phyloP scores from a whole-genome alignment of 192 early-diverging fungal genomes.

The Radiomyces spectabilis region DNA sequence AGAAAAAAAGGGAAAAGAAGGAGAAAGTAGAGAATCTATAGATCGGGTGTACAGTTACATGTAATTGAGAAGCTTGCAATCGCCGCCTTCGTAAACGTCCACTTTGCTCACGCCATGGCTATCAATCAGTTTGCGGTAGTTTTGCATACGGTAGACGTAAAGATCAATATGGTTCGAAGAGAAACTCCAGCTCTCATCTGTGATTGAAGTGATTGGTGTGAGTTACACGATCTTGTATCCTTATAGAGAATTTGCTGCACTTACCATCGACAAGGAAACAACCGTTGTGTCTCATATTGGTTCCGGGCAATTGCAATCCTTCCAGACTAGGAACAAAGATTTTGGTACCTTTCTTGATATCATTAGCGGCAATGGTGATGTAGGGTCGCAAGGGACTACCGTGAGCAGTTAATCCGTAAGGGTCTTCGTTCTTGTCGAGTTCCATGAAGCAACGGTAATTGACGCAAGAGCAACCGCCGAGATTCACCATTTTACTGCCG shows the following conservation, averaged over 20 bases:
- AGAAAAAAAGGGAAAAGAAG: too few species aligned
- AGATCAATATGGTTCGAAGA: slow-evolving; percentile 28
- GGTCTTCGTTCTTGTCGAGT: slow-evolving; percentile 15
- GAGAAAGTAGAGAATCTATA: too few species aligned
- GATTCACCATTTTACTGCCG: slow-evolving; percentile 23
- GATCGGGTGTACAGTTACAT: slow-evolving; percentile 13
- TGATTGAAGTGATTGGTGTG: not conserved
- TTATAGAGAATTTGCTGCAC: not conserved
- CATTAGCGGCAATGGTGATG: slow-evolving; percentile 31
- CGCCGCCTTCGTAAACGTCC: slow-evolving; percentile 32
- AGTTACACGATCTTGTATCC: not conserved
- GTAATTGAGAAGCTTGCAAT: slow-evolving; percentile 28
- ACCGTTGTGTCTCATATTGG: slow-evolving; percentile 26
- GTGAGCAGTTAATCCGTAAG: slow-evolving; percentile 27
- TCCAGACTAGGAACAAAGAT: slow-evolving; percentile 27
- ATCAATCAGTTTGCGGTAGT: slow-evolving; percentile 17
- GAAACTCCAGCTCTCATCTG: slow-evolving; percentile 34
- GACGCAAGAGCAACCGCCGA: slow-evolving; percentile 26
- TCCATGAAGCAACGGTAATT: slow-evolving; percentile 29
- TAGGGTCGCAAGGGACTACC: slow-evolving; percentile 27
- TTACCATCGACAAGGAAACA: slow-evolving; percentile 27
- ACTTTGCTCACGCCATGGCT: slow-evolving; percentile 15
- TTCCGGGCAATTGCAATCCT: slow-evolving; percentile 28
- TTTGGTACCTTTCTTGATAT: slow-evolving; percentile 24
- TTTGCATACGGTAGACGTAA: slow-evolving; percentile 15